Evolutionary conservation across 257 asterid species (phyloP).

Genomic region (Solanum acaule): DNA sequence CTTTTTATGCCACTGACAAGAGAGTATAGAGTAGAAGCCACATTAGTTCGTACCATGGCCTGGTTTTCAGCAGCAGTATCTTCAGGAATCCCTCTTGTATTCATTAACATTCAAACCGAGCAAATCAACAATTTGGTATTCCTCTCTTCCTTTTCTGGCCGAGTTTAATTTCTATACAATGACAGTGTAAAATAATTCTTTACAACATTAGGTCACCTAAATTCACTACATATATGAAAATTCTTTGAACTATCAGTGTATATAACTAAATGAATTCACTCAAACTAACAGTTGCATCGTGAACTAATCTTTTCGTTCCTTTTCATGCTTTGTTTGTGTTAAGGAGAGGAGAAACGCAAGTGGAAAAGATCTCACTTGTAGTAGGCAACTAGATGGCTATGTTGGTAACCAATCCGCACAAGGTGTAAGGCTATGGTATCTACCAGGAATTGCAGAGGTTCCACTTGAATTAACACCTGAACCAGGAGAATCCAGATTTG

Average conservation of each 20-base stretch:
- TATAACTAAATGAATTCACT: not conserved
- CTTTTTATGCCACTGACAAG: conserved; percentile 31
- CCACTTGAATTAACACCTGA: conserved; percentile 20
- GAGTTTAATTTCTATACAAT: not conserved
- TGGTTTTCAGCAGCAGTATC: conserved; percentile 58
- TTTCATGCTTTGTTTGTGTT: not conserved
- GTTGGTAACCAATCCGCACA: conserved; percentile 10
- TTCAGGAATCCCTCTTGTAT: conserved; percentile 37
- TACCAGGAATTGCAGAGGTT: conserved; percentile 36
- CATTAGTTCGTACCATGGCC: conserved; percentile 39
- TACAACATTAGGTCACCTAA: not conserved
- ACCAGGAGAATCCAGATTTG: conserved; percentile 36
- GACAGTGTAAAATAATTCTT: not conserved
- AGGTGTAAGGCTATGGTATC: conserved; percentile 42
- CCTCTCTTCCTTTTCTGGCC: not conserved
- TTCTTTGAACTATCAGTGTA: not conserved
- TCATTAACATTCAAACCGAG: conserved; percentile 38
- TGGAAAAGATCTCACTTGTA: conserved; percentile 17
- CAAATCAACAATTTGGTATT: conserved; percentile 30
- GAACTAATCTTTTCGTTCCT: not conserved
- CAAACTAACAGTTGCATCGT: not conserved
- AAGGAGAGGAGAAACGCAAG: conserved; percentile 16
- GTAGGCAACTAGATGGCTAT: conserved; percentile 19
- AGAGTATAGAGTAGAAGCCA: conserved; percentile 24
- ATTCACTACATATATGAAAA: not conserved